phyloP scores from a whole-genome alignment of 179 eudicot genomes.

The Heliamphora pulchella region DNA sequence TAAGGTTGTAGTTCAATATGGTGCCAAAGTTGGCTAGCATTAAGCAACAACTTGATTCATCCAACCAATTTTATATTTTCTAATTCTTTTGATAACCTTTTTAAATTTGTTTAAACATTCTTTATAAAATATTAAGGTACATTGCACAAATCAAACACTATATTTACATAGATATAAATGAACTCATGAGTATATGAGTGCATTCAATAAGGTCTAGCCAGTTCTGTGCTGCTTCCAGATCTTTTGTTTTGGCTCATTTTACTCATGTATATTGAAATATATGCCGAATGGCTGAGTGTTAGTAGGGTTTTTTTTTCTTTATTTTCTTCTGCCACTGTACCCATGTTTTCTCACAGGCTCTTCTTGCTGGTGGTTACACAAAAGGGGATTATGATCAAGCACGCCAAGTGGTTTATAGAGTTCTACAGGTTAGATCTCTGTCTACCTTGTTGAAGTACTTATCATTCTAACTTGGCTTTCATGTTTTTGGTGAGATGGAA shows the following conservation, averaged over 20 bases:
- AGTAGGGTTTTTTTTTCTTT: not conserved
- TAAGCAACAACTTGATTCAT: not conserved
- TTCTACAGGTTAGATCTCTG: constrained; percentile 53
- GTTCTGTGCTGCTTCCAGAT: not conserved
- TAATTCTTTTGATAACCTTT: not conserved
- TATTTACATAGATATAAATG: not conserved
- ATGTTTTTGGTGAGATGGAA: not conserved
- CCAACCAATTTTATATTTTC: not conserved
- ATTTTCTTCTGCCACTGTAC: not conserved
- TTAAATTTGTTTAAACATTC: not conserved
- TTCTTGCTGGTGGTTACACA: constrained; percentile 73
- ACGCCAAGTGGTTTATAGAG: constrained; percentile 62
- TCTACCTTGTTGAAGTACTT: not conserved
- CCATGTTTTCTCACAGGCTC: constrained; percentile 45
- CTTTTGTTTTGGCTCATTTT: not conserved
- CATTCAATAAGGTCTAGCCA: not conserved
- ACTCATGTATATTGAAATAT: not conserved
- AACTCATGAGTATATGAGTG: not conserved
- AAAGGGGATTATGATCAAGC: constrained; percentile 62
- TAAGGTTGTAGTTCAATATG: not conserved
- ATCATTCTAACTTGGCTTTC: constrained; percentile 9
- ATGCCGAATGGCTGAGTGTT: not conserved
- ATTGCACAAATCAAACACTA: not conserved
- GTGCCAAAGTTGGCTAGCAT: not conserved
- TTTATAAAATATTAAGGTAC: not conserved